These are phyloP conservation scores for Boletellus ananas DNA, from an alignment of 768 basidiomycete genomes.

Conservation along the genomic window DNA sequence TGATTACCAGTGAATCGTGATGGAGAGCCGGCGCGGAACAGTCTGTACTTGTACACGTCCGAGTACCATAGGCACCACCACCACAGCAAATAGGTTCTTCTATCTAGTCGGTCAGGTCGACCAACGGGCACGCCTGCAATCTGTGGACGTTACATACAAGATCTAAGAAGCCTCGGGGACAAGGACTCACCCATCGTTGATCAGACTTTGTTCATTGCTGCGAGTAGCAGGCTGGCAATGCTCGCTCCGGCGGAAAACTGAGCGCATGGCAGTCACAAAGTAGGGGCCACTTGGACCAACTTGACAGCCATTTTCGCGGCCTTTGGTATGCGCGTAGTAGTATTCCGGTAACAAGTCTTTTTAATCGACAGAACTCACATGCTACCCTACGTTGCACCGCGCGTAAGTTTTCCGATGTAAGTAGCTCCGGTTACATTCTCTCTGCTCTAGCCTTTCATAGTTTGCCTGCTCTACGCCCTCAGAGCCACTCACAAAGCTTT, in stretches of 20 bases:
- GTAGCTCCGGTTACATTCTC: too few species aligned
- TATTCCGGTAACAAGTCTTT: too few species aligned
- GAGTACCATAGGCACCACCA: background rate
- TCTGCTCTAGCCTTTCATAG: too few species aligned
- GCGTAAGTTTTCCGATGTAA: too few species aligned
- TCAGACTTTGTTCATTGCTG: background rate
- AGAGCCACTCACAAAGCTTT: too few species aligned
- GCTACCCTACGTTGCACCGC: too few species aligned
- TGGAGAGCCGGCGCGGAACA: background rate
- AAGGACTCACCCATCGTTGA: background rate
- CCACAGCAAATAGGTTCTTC: background rate
- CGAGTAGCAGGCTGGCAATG: background rate
- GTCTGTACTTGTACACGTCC: background rate
- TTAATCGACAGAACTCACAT: too few species aligned
- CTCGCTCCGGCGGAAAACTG: background rate
- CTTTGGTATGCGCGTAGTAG: too few species aligned
- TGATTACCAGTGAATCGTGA: too few species aligned
- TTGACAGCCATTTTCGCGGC: too few species aligned
- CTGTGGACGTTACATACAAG: background rate
- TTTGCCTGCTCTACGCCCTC: too few species aligned
- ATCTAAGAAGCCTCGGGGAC: background rate
- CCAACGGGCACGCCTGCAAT: background rate
- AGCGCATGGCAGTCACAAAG: background rate
- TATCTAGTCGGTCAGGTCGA: background rate
- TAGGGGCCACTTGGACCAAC: too few species aligned